Percentiles rank a stretch among this genome's conserved stretches.
phyloP scores from a whole-genome alignment of 2,329 filamentous ascomycete genomes.

The Cladobotryum mycophilum region DNA sequence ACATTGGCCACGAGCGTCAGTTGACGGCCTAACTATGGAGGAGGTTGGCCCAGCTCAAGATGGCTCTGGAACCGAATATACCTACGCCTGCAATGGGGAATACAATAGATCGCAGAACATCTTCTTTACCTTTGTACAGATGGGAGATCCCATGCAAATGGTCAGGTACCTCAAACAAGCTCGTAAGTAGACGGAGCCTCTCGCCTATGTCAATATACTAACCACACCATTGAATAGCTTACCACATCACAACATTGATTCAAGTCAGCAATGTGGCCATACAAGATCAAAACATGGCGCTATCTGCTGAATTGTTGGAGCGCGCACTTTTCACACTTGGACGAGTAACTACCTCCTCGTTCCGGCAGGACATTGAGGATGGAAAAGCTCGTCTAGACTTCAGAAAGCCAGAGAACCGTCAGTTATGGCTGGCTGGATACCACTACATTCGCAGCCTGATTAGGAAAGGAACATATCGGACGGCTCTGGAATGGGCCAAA shows the following conservation, averaged over 20 bases:
- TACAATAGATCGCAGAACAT: constrained; percentile 71
- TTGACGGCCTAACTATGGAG: constrained; percentile 80
- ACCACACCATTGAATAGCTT: constrained; percentile 43
- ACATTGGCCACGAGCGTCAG: constrained; percentile 73
- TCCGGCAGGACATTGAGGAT: constrained; percentile 66
- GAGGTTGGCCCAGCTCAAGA: constrained; percentile 35
- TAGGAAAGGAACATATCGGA: constrained; percentile 88
- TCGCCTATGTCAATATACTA: not conserved
- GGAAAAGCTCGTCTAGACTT: constrained; percentile 81
- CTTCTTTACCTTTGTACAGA: constrained; percentile 76
- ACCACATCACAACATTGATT: constrained; percentile 88
- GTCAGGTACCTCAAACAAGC: constrained; percentile 57
- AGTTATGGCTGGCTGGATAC: constrained; percentile 86
- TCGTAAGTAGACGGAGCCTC: constrained; percentile 25
- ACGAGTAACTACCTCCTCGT: constrained; percentile 78
- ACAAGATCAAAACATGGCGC: constrained; percentile 80
- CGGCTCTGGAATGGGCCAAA: constrained; percentile 90
- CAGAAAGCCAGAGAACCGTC: constrained; percentile 74
- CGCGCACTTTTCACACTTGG: constrained; percentile 90
- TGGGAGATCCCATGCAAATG: constrained; percentile 75
- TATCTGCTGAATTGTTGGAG: constrained; percentile 82
- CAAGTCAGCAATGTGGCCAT: constrained; percentile 90
- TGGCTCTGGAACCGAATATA: constrained; percentile 62
- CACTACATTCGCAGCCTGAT: constrained; percentile 81
- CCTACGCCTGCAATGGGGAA: constrained; percentile 64